A percentile compares a stretch with the other conserved stretches of the same genome.
Evolutionary conservation across 164 flowering plant genomes (phyloP).

Genomic region (Aristolochia contorta): DNA sequence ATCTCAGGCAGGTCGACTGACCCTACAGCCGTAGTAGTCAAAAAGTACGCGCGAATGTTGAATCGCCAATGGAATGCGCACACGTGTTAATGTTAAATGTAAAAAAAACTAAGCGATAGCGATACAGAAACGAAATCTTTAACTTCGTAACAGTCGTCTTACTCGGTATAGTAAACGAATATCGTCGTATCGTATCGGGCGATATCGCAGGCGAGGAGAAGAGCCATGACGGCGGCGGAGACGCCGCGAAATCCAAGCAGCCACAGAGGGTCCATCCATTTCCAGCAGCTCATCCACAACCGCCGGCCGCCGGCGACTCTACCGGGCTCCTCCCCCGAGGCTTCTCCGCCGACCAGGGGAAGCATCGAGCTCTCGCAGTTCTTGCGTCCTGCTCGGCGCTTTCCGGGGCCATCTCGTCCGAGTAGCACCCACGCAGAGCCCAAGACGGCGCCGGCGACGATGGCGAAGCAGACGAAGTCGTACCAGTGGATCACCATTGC

Average conservation of each 20-base stretch:
- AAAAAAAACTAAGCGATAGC: too few relatives aligned
- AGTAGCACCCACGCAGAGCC: constrained; percentile 33
- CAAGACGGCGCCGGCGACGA: constrained; percentile 28
- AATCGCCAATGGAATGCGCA: neutral
- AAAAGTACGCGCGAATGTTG: neutral
- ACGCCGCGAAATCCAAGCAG: constrained; percentile 33
- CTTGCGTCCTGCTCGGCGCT: constrained; percentile 8
- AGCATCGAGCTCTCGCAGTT: constrained; percentile 30
- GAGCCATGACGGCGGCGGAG: constrained; percentile 24
- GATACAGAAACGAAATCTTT: neutral
- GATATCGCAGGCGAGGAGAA: constrained; percentile 42
- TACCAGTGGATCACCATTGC: constrained; percentile 45
- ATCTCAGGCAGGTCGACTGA: neutral
- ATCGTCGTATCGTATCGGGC: constrained; percentile 24
- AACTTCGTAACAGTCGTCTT: neutral
- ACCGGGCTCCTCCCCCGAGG: constrained; percentile 11
- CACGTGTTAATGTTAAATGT: neutral
- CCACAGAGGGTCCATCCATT: constrained; percentile 49
- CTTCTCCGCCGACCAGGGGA: constrained; percentile 14
- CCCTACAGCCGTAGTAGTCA: neutral
- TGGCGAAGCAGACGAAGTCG: constrained; percentile 48
- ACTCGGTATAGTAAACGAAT: constrained; percentile 71
- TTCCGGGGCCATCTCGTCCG: constrained; percentile 20
- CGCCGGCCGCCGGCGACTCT: constrained; percentile 19
- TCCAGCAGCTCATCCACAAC: constrained; percentile 63